Evolutionary conservation across 345 rosid species (phyloP), one percentile per base, ranked within the genome.

Genomic region (Salix udensis): DNA sequence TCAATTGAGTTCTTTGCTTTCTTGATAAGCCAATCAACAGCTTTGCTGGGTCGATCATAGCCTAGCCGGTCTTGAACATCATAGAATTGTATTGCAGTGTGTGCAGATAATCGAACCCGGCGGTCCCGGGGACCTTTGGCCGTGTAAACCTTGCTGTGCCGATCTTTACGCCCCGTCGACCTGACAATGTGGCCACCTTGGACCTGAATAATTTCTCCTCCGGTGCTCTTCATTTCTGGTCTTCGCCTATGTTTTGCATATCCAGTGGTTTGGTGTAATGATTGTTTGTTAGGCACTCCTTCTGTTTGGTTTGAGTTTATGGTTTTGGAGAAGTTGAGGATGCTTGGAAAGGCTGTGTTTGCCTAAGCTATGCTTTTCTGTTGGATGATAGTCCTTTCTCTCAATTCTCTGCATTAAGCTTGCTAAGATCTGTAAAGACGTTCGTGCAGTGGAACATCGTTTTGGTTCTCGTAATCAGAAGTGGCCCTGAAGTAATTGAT

Each of bases 51-150:
- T 46, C 96, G 82, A 85, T 92, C 96, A 46, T 87, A 92, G 68
- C 96, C 96, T 65, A 93, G 82, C 79, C 97, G 85, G 87, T 89
- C 97, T 86, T 93, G 94, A 74, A 91, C 96, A 78, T 91, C 97
- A 80, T 91, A 92, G 80, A 92, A 92, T 68, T 92, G 96, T 72
- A 92, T 92, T 0, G 97, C 97, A 0, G 97, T 92, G 77, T 91
- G 92, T n/a, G 95, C 97, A 9, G 97, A 85, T 52, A 92, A 78
- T 70, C 97, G 79, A 58, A 92, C 96, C 78, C 97, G 76, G 71
- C 97, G 83, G 86, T 92, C 97, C 60, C 94, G 82, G 1, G 90
- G 91, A 62, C 97, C 97, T 67, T 92, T 92, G 0, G 97, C 81
- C 4, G 97, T 92, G 81, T 69, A 89, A 37, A 92, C 94, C 82